Evolutionary conservation across 108 stramenopile genomes (phyloP).

Genomic region (Pseudonitzschia delicatissima): DNA sequence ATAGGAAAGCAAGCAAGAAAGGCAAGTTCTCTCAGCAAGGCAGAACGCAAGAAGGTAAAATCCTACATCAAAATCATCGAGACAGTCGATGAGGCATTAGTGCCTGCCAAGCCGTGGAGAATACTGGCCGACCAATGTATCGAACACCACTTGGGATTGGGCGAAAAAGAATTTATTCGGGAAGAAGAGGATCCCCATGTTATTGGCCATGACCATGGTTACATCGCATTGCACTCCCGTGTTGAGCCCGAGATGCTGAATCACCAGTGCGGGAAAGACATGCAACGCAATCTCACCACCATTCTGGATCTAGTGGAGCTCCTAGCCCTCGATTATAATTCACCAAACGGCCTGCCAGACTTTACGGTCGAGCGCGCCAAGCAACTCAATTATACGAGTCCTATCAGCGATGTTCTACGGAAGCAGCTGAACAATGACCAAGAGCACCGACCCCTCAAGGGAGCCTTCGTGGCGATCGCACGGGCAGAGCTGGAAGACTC

Average conservation of each 20-base stretch:
- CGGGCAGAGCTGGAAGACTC: constrained; percentile 23
- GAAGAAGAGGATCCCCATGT: not conserved
- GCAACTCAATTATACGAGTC: not conserved
- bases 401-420: not conserved
- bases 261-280: constrained; percentile 47
- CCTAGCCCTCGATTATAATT: constrained; percentile 12
- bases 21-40: not conserved
- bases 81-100: constrained; percentile 18
- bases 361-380: no score
- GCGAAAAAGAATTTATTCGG: not conserved
- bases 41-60: no score
- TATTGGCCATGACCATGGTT: not conserved
- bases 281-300: constrained; percentile 58
- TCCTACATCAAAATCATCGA: no score
- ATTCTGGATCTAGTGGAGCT: constrained; percentile 45
- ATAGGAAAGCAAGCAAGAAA: not conserved
- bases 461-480: constrained; percentile 32
- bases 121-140: constrained; percentile 27
- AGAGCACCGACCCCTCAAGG: not conserved
- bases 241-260: constrained; percentile 68
- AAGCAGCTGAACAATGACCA: not conserved
- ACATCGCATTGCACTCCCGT: constrained; percentile 69
- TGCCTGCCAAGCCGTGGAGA: constrained; percentile 33
- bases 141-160: not conserved
- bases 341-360: no score